Evolutionary conservation across 768 basidiomycete genomes (phyloP).

Genomic region (Phanerodontia chrysosporium): DNA sequence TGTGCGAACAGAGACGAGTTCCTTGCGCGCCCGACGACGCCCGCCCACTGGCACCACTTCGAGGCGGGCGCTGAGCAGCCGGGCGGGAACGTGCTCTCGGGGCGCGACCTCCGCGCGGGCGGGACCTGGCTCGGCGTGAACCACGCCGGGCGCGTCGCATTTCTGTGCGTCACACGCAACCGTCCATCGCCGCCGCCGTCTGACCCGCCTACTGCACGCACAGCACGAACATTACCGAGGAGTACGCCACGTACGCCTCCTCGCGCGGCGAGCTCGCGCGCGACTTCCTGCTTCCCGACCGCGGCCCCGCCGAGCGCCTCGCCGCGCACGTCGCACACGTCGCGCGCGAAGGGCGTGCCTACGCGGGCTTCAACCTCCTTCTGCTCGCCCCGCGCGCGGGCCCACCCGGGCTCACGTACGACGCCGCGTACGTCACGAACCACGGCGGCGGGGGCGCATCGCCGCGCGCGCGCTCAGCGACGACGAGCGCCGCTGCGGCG

Average conservation of each 20-base stretch:
- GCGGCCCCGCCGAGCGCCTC: conserved; percentile 36
- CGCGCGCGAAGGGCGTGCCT: conserved; percentile 44
- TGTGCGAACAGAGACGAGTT: conserved; percentile 77
- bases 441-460: conserved; percentile 63
- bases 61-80: conserved; percentile 21
- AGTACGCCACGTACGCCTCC: conserved; percentile 39
- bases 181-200: too few species aligned
- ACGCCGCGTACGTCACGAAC: conserved; percentile 62
- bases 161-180: conserved; percentile 52
- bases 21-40: conserved; percentile 59
- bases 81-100: conserved; percentile 51
- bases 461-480: conserved; percentile 47
- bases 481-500: conserved; percentile 48
- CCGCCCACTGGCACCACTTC: conserved; percentile 69
- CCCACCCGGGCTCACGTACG: conserved; percentile 35
- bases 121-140: conserved; percentile 82
- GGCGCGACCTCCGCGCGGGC: conserved; percentile 66
- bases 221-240: conserved; percentile 85
- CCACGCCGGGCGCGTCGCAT: conserved; percentile 59
- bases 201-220: too few species aligned
- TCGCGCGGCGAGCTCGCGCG: conserved; percentile 70
- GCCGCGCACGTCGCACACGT: conserved; percentile 46
- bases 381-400: conserved; percentile 45
- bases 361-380: conserved; percentile 80
- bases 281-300: conserved; percentile 58